phyloP scores from a whole-genome alignment of 805 yeast species.

The Barnettozyma sucrosica region DNA sequence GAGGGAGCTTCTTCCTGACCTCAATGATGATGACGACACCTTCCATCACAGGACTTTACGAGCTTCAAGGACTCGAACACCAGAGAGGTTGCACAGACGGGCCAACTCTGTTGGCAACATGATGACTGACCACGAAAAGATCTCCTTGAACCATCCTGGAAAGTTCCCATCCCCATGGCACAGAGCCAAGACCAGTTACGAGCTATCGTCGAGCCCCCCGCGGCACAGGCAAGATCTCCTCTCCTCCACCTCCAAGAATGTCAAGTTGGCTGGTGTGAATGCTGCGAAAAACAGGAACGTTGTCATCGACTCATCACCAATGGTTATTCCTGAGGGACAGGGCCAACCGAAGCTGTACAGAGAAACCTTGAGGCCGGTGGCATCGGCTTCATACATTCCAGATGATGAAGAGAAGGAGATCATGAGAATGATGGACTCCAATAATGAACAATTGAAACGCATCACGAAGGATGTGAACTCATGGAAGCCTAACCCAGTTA shows the following conservation, averaged over 20 bases:
- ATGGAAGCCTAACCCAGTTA: conserved; percentile 10
- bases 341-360: not conserved
- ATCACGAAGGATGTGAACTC: conserved; percentile 23
- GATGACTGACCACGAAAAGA: conserved; percentile 1
- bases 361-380: not conserved
- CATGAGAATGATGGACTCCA: conserved; percentile 4
- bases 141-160: conserved; percentile 19
- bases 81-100: conserved; percentile 5
- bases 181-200: not conserved
- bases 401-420: conserved; percentile 6
- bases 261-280: conserved; percentile 5
- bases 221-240: not conserved
- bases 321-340: conserved; percentile 5
- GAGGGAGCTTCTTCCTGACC: conserved; percentile 17
- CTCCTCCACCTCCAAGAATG: conserved; percentile 12
- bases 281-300: conserved; percentile 6
- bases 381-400: not conserved
- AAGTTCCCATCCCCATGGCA: conserved; percentile 23
- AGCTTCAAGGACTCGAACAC: conserved; percentile 4
- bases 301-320: conserved; percentile 10
- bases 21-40: conserved; percentile 2
- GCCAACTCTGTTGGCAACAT: conserved; percentile 5
- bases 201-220: conserved; percentile 7
- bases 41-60: conserved; percentile 1
- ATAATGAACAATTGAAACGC: conserved; percentile 20